Evolutionary conservation across 805 yeast genomes (phyloP).

Genomic region (Gaillardinia entomophila): DNA sequence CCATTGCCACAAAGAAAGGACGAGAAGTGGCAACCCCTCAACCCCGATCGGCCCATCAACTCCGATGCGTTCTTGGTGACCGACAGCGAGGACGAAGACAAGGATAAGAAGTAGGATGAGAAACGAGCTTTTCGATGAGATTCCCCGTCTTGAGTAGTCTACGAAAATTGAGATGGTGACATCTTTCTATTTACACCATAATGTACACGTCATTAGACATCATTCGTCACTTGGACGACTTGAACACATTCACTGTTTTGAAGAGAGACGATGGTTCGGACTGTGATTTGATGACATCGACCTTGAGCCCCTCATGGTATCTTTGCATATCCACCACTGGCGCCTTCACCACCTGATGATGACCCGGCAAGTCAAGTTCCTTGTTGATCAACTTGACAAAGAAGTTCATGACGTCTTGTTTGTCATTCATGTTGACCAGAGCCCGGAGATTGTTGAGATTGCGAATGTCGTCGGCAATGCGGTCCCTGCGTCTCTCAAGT

Average conservation of each 20-base stretch:
- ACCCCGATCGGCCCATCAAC: slow-evolving; percentile 33
- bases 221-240: no score
- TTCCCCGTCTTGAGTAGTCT: not conserved
- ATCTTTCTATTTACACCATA: no score
- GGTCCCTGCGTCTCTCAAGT: slow-evolving; percentile 14
- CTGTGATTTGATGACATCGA: not conserved
- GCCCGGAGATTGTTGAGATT: slow-evolving; percentile 24
- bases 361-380: slow-evolving; percentile 29
- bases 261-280: not conserved
- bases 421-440: slow-evolving; percentile 7
- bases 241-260: not conserved
- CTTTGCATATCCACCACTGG: slow-evolving; percentile 34
- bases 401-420: slow-evolving; percentile 24
- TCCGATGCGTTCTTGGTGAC: slow-evolving; percentile 40
- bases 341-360: slow-evolving; percentile 23
- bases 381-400: slow-evolving; percentile 28
- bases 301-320: slow-evolving; percentile 23
- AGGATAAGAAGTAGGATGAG: slow-evolving; percentile 1
- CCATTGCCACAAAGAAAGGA: slow-evolving; percentile 10
- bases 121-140: not conserved
- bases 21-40: slow-evolving; percentile 35
- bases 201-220: no score
- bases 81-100: slow-evolving; percentile 39
- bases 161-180: not conserved
- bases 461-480: slow-evolving; percentile 24